Evolutionary conservation across 768 basidiomycete species (phyloP).

Genomic region (Mycena alexandri): DNA sequence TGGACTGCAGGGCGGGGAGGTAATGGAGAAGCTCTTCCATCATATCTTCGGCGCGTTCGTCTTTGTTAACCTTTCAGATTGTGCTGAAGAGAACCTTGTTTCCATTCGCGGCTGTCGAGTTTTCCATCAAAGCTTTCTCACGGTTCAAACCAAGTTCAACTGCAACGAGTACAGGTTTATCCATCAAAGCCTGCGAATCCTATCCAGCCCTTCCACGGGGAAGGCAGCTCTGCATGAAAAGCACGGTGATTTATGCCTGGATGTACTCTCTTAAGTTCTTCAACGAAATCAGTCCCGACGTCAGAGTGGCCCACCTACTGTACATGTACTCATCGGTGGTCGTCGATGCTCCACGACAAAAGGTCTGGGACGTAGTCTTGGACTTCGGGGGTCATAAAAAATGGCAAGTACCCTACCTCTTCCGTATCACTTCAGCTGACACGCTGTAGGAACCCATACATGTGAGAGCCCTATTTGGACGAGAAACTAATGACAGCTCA

Average conservation of each 20-base stretch:
- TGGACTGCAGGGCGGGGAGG: slow-evolving; percentile 4
- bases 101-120: too few relatives aligned
- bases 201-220: too few relatives aligned
- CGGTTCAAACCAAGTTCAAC: too few relatives aligned
- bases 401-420: slow-evolving; percentile 10
- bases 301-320: slow-evolving; percentile 24
- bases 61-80: too few relatives aligned
- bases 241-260: too few relatives aligned
- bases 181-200: too few relatives aligned
- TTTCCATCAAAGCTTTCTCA: too few relatives aligned
- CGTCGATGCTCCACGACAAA: slow-evolving; percentile 19
- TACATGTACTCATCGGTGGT: slow-evolving; percentile 18
- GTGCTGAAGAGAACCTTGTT: too few relatives aligned
- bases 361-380: slow-evolving; percentile 23
- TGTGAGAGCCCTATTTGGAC: neutral
- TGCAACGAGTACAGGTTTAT: too few relatives aligned
- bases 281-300: slow-evolving; percentile 9
- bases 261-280: too few relatives aligned
- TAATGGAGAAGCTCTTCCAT: slow-evolving; percentile 32
- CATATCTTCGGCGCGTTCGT: neutral
- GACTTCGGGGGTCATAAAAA: slow-evolving; percentile 6
- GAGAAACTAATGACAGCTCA: too few relatives aligned
- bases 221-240: too few relatives aligned
- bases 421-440: neutral
- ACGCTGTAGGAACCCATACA: slow-evolving; percentile 16